These are phyloP conservation scores for Cymbopogon flexuosus DNA, from an alignment of 202 grass and related monocot genomes.

Conservation along the genomic window DNA sequence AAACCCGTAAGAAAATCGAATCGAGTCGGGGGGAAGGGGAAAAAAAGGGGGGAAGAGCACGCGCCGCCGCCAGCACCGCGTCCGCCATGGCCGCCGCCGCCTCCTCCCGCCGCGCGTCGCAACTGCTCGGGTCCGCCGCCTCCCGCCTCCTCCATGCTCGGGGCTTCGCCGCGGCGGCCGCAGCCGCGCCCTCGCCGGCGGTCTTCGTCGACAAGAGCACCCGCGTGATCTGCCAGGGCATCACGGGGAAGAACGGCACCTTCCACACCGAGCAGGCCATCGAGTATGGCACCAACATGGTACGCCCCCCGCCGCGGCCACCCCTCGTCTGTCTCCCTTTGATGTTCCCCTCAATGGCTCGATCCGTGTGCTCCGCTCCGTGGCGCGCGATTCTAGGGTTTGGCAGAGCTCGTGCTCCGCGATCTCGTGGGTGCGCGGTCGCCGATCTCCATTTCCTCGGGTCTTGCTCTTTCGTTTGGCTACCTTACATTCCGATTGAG, in stretches of 20 bases:
- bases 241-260: slow-evolving; percentile 97
- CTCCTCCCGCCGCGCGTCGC: slow-evolving; percentile 60
- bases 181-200: slow-evolving; percentile 60
- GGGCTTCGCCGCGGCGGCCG: slow-evolving; percentile 55
- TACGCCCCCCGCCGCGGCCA: neutral
- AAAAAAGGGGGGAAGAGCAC: slow-evolving; percentile 17
- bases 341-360: neutral
- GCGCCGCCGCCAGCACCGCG: slow-evolving; percentile 26
- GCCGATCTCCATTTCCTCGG: slow-evolving; percentile 26
- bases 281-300: slow-evolving; percentile 98
- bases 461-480: neutral
- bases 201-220: slow-evolving; percentile 99
- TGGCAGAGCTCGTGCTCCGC: neutral
- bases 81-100: slow-evolving; percentile 47
- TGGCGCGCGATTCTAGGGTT: slow-evolving; percentile 33
- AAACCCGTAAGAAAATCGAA: slow-evolving; percentile 39
- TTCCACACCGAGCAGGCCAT: slow-evolving; percentile 99
- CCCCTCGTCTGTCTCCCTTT: neutral
- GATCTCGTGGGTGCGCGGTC: slow-evolving; percentile 2
- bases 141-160: slow-evolving; percentile 47
- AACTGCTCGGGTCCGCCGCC: slow-evolving; percentile 65
- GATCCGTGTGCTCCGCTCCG: neutral
- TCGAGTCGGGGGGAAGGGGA: neutral
- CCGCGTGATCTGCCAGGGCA: slow-evolving; percentile 98
- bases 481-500: neutral